Percentiles rank a stretch among this genome's conserved stretches.
phyloP scores from a whole-genome alignment of 1,284 basidiomycete genomes.

The Sanguinoderma infundibulare region DNA sequence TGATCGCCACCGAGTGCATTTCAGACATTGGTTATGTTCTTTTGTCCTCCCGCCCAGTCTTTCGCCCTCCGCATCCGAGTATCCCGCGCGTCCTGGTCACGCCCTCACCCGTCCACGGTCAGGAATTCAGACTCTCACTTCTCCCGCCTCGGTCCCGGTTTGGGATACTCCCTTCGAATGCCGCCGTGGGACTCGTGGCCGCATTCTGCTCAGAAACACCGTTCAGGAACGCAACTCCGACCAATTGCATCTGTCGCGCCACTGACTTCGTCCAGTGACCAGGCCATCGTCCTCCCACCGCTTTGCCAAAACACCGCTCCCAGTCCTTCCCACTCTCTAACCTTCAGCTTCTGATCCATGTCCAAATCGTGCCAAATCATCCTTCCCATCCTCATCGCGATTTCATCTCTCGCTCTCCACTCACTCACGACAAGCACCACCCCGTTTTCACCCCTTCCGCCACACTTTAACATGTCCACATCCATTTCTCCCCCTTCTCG shows the following conservation, averaged over 20 bases:
- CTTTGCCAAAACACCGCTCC: slow-evolving; percentile 13
- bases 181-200: slow-evolving; percentile 9
- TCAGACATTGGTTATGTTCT: too few species aligned
- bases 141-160: slow-evolving; percentile 23
- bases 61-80: neutral
- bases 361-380: neutral
- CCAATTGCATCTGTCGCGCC: slow-evolving; percentile 6
- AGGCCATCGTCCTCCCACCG: slow-evolving; percentile 9
- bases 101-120: neutral
- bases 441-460: slow-evolving; percentile 1
- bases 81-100: slow-evolving; percentile 6
- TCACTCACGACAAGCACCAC: neutral
- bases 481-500: neutral
- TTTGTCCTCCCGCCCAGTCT: too few species aligned
- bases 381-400: neutral
- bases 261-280: neutral
- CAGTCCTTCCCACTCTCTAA: slow-evolving; percentile 5
- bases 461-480: slow-evolving; percentile 5
- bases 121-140: neutral
- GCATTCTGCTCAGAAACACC: slow-evolving; percentile 10
- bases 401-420: neutral
- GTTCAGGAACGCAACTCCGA: slow-evolving; percentile 22
- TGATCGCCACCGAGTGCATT: too few species aligned
- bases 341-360: slow-evolving; percentile 2
- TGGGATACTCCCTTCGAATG: slow-evolving; percentile 9